Evolutionary conservation across 2,329 filamentous ascomycete genomes (phyloP).

Genomic region (Chaetomiaceae sp.): DNA sequence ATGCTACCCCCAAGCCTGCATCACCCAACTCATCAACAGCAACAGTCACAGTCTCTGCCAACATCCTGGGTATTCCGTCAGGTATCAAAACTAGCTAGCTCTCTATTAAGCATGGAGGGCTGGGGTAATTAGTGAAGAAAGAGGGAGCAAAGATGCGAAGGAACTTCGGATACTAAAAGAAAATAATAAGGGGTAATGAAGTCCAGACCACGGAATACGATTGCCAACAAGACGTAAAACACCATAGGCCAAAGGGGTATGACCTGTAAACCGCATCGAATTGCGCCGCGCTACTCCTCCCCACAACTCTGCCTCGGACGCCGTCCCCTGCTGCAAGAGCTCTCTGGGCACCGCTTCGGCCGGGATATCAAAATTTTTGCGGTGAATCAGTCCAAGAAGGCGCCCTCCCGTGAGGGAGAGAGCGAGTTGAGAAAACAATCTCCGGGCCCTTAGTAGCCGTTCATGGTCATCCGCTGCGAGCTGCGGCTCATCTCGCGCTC

Average conservation of each 20-base stretch:
- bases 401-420: not conserved
- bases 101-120: slow-evolving; percentile 37
- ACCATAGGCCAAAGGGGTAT: slow-evolving; percentile 30
- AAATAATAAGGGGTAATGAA: slow-evolving; percentile 40
- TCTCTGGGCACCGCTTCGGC: slow-evolving; percentile 15
- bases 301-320: slow-evolving; percentile 16
- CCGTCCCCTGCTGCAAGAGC: slow-evolving; percentile 12
- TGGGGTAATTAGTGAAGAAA: slow-evolving; percentile 30
- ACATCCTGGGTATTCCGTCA: slow-evolving; percentile 33
- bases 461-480: slow-evolving; percentile 98
- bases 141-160: slow-evolving; percentile 26
- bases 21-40: no score
- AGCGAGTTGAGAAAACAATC: not conserved
- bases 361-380: slow-evolving; percentile 23
- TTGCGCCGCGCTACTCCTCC: slow-evolving; percentile 26
- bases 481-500: slow-evolving; percentile 94
- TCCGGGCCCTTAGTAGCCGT: slow-evolving; percentile 80
- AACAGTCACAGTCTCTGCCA: not conserved
- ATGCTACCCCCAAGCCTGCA: no score
- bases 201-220: slow-evolving; percentile 37
- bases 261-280: slow-evolving; percentile 26
- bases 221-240: slow-evolving; percentile 37
- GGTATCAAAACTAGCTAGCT: slow-evolving; percentile 39
- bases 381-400: slow-evolving; percentile 6
- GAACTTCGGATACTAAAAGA: slow-evolving; percentile 39